These are phyloP conservation scores for Aspergillus fumigatus DNA, from an alignment of 2,329 filamentous ascomycete species.

Conservation along the genomic window DNA sequence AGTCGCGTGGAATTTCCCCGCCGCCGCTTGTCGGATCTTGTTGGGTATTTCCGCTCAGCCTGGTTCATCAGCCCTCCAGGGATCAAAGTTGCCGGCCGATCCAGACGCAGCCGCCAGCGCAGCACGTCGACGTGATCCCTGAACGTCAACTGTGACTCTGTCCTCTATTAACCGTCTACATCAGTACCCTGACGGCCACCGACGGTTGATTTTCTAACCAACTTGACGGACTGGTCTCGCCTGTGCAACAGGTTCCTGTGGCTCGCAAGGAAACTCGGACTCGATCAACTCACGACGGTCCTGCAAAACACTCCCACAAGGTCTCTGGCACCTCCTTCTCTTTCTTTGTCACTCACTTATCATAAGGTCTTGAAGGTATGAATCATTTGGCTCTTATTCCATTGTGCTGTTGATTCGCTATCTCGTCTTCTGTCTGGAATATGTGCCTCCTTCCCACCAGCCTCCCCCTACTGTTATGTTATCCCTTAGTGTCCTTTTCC, in stretches of 20 bases:
- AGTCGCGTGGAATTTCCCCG: slow-evolving; percentile 10
- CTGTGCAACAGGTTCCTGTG: slow-evolving; percentile 11
- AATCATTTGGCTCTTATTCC: slow-evolving; percentile 1
- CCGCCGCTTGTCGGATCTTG: slow-evolving; percentile 12
- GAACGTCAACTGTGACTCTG: slow-evolving; percentile 13
- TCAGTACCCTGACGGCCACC: slow-evolving; percentile 8
- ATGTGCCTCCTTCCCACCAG: background rate
- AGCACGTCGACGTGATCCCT: slow-evolving; percentile 17
- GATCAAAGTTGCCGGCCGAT: slow-evolving; percentile 23
- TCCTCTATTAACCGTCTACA: slow-evolving; percentile 12
- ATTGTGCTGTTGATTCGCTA: background rate
- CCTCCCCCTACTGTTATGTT: background rate
- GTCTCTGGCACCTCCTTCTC: slow-evolving; percentile 14
- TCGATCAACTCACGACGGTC: slow-evolving; percentile 9
- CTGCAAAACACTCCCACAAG: slow-evolving; percentile 1
- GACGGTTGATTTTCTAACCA: slow-evolving; percentile 17
- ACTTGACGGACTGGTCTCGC: slow-evolving; percentile 15
- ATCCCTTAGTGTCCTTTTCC: background rate
- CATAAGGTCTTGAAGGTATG: slow-evolving; percentile 27
- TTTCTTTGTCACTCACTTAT: slow-evolving; percentile 29
- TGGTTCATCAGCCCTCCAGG: slow-evolving; percentile 13
- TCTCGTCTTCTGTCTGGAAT: background rate
- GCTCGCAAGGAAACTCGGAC: slow-evolving; percentile 11
- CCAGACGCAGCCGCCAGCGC: slow-evolving; percentile 22
- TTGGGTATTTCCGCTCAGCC: slow-evolving; percentile 20